Conservation (phyloP, 2,329 filamentous ascomycete species). For the Phialophora verrucosa region DNA sequence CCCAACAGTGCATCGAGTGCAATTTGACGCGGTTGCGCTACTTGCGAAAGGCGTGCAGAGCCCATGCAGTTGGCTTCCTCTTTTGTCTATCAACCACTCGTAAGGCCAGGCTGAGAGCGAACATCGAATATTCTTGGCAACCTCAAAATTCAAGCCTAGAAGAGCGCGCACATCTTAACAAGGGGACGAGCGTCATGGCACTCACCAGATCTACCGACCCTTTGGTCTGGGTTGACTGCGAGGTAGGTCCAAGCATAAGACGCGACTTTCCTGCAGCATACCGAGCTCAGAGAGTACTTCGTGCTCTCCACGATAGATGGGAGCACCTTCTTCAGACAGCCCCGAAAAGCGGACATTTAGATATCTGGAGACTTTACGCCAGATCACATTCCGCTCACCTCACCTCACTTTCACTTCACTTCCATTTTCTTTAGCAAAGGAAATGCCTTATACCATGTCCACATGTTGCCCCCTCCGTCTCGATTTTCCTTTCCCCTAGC, state of each 20-base stretch:
- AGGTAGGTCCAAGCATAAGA: conserved; percentile 51
- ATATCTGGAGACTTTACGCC: not conserved
- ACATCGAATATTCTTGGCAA: not conserved
- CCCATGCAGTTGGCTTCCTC: not conserved
- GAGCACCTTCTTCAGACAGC: not conserved
- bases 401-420: not conserved
- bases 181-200: conserved; percentile 41
- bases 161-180: not conserved
- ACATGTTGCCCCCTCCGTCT: not conserved
- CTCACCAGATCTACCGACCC: conserved; percentile 63
- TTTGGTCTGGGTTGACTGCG: conserved; percentile 86
- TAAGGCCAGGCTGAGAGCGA: not conserved
- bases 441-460: not conserved
- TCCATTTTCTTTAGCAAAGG: not conserved
- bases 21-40: not conserved
- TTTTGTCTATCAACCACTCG: not conserved
- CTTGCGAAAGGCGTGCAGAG: not conserved
- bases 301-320: not conserved
- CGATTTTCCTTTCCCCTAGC: not conserved
- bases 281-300: not conserved
- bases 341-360: not conserved
- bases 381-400: not conserved
- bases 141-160: not conserved
- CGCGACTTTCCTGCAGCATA: not conserved
- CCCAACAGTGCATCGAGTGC: not conserved